Evolutionary conservation across 257 asterid genomes (phyloP), one percentile per base, ranked within the genome.

Genomic region (Rehmannia glutinosa): DNA sequence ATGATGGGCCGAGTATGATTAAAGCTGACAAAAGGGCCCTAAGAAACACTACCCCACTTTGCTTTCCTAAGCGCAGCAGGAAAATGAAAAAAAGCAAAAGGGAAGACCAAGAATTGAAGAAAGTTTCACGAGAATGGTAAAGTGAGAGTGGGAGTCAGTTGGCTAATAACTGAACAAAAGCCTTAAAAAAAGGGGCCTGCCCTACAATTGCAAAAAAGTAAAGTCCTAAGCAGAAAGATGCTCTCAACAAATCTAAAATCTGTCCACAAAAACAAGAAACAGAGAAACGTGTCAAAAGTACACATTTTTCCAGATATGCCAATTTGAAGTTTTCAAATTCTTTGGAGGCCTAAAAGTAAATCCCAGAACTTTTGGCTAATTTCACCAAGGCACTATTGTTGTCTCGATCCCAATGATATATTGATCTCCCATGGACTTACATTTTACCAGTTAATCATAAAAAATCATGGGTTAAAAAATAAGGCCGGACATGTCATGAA

Each of bases 1-100:
- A 68, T 55, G 8, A 24, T 45, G 67, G 33, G 39, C 19, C 16
- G 53, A 17, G 47, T 63, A 55, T 64, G 62, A 73, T 60, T 63
- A 73, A 73, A 67, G 70, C 69, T 73, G 70, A 73, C 72, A 36
- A 41, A 10, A 60, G 68, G 68, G 23, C 62, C 64, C 32, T n/a
- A 24, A 15, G 38, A 62, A 62, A 50, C 60, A 17, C 12, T 46
- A 62, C 45, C 45, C 55, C 23, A 53, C 53, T 52, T 36, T 64
- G 56, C 77, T 72, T 55, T 43, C 30, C 32, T 55, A 35, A 64
- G 6, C 32, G 9, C 61, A 45, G 23, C 68, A 60, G 62, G 5
- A 70, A 60, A 59, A 47, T 33, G 41, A 17, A 12, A 55, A 42
- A 64, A 42, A 55, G 62, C 35, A 45, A 71, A 51, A 62, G 27